Base-by-base conservation (phyloP, 75 land plant genomes). In the Adiantum capillusveneris region DNA sequence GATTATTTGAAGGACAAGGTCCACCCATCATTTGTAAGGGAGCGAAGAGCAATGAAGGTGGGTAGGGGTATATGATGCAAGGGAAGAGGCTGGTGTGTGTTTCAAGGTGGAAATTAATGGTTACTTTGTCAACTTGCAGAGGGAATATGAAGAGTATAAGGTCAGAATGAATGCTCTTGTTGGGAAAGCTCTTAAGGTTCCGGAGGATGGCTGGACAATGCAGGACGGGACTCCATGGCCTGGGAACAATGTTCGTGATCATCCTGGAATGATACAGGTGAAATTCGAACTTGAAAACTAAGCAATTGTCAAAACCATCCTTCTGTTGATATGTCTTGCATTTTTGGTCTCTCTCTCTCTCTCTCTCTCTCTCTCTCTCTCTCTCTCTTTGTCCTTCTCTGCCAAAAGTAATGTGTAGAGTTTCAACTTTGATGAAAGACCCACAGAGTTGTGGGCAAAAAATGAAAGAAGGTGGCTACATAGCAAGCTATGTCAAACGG, bases 201-300 rank as follows among this genome's bases (percentile, higher is more conserved):
- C 81, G 1, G 81, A 75, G 29, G 81, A 83, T 0, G 86, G 90
- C 30, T 82, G 86, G 86, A 79, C 76, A 14, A 82, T 86, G 86
- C 78, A 77, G 56, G 86, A 82, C 69, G 86, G 90, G 20, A 77
- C 81, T 44, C 83, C 81, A 58, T 83, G 86, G 81, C 86, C 83
- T 36, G 83, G 86, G 18, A 82, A 86, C 43, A 80, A 86, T 70
- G 61, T 74, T 21, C 63, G 78, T 20, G 80, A 86, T 58, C 86
- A 79, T 65, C 83, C 86, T 29, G 83, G 79, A 66, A 86, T 82
- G 83, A 81, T 82, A n/a, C 83, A 86, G 81, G 86, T 86, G 21
- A 46, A 46, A 6, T 46, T 6, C 37, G 9, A 34, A 9, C 3
- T 5, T 34, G 37, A 34, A 34, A 34, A 5, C 9, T 34, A 34